These are phyloP conservation scores for Salix dunnii DNA, from an alignment of 345 rosid species.

Conservation along the genomic window DNA sequence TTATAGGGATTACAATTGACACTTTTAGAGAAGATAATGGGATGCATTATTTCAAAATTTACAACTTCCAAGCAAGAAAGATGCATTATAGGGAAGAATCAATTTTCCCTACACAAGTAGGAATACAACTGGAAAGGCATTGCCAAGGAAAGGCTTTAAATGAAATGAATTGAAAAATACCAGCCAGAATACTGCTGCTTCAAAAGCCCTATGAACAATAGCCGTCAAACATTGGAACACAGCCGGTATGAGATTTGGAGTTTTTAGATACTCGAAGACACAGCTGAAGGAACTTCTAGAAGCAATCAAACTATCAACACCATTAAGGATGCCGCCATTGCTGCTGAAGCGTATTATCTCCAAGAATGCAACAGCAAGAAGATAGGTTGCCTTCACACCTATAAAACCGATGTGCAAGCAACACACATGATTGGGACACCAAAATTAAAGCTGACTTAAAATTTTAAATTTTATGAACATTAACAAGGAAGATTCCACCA, in stretches of 20 bases:
- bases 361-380: conserved; percentile 96
- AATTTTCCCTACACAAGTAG: conserved; percentile 2
- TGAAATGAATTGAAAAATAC: conserved; percentile 34
- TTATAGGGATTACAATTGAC: not conserved
- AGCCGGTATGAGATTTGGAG: conserved; percentile 85
- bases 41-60: not conserved
- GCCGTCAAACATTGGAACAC: conserved; percentile 90
- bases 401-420: conserved; percentile 16
- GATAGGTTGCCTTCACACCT: conserved; percentile 99
- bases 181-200: conserved; percentile 89
- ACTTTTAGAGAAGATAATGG: not conserved
- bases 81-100: not conserved
- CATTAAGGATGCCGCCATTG: conserved; percentile 96
- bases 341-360: conserved; percentile 95
- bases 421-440: not conserved
- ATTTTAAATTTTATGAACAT: conserved; percentile 4
- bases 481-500: not conserved
- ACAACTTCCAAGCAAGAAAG: not conserved
- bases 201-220: conserved; percentile 89
- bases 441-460: not conserved
- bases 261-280: conserved; percentile 92
- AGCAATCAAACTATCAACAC: conserved; percentile 54
- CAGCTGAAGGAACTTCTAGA: conserved; percentile 98
- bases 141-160: not conserved
- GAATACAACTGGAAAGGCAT: conserved; percentile 2